A percentile compares a stretch with the other conserved stretches of the same genome.
phyloP scores from a whole-genome alignment of 805 yeast genomes.

The Candida nemodendra region DNA sequence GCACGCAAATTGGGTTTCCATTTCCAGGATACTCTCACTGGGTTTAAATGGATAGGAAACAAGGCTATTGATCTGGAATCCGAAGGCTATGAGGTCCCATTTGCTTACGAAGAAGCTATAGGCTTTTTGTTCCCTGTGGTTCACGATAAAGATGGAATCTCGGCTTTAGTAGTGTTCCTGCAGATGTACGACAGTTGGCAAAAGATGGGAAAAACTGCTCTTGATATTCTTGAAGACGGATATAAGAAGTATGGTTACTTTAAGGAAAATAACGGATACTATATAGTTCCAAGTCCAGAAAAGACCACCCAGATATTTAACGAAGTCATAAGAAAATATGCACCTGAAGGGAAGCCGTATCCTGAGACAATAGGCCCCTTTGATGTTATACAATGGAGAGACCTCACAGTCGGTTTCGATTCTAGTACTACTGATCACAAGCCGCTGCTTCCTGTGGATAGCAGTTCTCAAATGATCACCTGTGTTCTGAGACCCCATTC shows the following conservation, averaged over 20 bases:
- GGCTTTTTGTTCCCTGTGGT: constrained; percentile 87
- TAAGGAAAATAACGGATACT: constrained; percentile 86
- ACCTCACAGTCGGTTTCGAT: constrained; percentile 79
- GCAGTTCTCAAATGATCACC: constrained; percentile 85
- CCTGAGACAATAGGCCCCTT: constrained; percentile 60
- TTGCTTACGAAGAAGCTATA: constrained; percentile 93
- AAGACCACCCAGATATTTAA: constrained; percentile 56
- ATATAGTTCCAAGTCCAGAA: constrained; percentile 54
- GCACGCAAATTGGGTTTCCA: constrained; percentile 60
- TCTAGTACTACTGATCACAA: constrained; percentile 54
- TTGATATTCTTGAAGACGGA: constrained; percentile 56
- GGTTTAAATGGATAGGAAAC: constrained; percentile 97
- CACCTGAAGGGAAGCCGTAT: constrained; percentile 21
- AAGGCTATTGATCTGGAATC: constrained; percentile 69
- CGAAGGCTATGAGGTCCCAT: constrained; percentile 70
- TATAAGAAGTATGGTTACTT: constrained; percentile 72
- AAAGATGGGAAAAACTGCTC: constrained; percentile 36
- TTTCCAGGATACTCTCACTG: constrained; percentile 83
- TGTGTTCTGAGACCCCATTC: constrained; percentile 39
- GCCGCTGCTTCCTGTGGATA: constrained; percentile 71
- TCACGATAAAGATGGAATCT: constrained; percentile 91
- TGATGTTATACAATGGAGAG: constrained; percentile 68
- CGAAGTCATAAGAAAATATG: constrained; percentile 35
- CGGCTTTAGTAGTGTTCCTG: constrained; percentile 73
- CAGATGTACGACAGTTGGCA: constrained; percentile 63